Evolutionary conservation across 371 early-diverging fungal species (phyloP), one percentile per base, ranked within the genome.

Genomic region (Mortierella polycephala): DNA sequence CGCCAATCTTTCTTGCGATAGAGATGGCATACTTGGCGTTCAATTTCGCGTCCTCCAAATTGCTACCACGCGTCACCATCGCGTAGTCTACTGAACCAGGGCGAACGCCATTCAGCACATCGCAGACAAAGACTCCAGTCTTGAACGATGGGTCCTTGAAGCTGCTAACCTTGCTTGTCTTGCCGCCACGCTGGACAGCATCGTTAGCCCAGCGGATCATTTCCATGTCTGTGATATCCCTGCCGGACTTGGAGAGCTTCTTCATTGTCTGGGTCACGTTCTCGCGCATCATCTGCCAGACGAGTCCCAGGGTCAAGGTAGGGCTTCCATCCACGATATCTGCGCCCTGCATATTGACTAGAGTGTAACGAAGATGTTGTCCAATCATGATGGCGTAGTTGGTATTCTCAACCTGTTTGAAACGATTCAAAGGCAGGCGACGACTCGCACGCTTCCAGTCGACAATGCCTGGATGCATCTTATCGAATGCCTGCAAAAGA

Each of bases 231-330:
- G 95, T 95, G 39, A 98, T 86, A 53, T 94, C 89, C 47, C 89
- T 84, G 46, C 96, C 96, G 52, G 85, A 84, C 62, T 92, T 90
- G 40, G 93, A 91, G 44, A 97, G 85, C 37, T 92, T 90, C 81
- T 93, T 92, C 65, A 98, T 83, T 8, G 97, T 97, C 75, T 94
- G 96, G 42, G 97, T 87, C 60, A 98, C 92, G 82, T 98, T 95
- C 69, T 95, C 96, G 45, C 98, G 92, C 98, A 98, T 98, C 83
- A 98, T 85, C 86, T 98, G 98, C 98, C 98, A 98, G 44, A 95
- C 95, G 21, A 96, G 83, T 12, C 87, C 91, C 46, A 98, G 86
- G 7, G 95, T 96, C 53, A 98, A 85, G 8, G 92, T 96, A 49
- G 91, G 93, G 64, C 85, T 88, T 41, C 96, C 98, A 68, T 98